Evolutionary conservation across 768 basidiomycete genomes (phyloP).

Genomic region (Tremella mesenterica): DNA sequence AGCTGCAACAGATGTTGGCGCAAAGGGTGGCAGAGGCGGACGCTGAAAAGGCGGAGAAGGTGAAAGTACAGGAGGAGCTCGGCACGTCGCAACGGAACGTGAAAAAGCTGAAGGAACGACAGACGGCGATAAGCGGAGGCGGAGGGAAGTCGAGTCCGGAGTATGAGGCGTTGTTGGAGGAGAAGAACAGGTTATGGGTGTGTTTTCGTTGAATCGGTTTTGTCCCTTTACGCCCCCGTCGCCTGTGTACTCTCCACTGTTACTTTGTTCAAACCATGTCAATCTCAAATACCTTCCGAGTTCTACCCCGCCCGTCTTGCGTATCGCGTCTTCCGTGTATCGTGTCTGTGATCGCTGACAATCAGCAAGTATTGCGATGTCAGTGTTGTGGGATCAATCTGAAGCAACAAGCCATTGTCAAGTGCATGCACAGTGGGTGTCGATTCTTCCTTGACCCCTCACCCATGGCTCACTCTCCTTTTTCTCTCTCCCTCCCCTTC

Average conservation of each 20-base stretch:
- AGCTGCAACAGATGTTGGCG: conserved; percentile 14
- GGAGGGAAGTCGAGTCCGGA: conserved; percentile 13
- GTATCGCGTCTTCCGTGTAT: no score
- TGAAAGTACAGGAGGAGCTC: conserved; percentile 41
- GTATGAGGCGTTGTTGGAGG: conserved; percentile 26
- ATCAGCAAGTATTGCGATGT: conserved; percentile 72
- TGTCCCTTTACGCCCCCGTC: no score
- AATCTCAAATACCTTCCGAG: no score
- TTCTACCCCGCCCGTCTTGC: no score
- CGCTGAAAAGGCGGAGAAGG: conserved; percentile 27
- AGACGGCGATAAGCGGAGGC: conserved; percentile 18
- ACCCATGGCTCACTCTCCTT: no score
- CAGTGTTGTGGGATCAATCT: conserved; percentile 73
- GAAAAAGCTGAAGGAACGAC: conserved; percentile 40
- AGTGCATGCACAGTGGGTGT: conserved; percentile 82
- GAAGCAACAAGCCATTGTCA: conserved; percentile 70
- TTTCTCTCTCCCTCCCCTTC: no score
- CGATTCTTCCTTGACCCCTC: no score
- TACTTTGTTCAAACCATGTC: no score
- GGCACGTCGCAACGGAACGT: conserved; percentile 24
- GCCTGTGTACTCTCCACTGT: no score
- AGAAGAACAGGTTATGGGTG: conserved; percentile 38
- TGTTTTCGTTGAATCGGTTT: conserved; percentile 20
- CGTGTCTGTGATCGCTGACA: background rate
- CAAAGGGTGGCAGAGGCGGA: conserved; percentile 37